Percentiles rank a stretch among this genome's conserved stretches.
Evolutionary conservation across 345 rosid genomes (phyloP).

Genomic region (Euphorbia lathyris): DNA sequence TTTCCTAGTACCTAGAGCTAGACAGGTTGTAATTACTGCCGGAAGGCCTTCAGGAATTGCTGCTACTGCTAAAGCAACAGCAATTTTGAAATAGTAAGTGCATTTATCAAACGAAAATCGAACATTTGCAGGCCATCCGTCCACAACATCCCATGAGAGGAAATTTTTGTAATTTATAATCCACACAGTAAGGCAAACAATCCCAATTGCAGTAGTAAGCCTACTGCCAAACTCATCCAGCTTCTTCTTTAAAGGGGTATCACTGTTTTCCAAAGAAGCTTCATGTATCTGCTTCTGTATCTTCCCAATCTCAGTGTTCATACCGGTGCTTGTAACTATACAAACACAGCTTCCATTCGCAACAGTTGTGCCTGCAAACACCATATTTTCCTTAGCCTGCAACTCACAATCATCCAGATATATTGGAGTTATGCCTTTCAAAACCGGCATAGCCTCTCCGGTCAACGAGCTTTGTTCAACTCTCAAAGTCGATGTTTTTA

Average conservation of each 20-base stretch:
- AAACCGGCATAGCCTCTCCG: slow-evolving; percentile 92
- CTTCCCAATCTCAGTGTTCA: slow-evolving; percentile 90
- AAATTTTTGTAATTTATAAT: slow-evolving; percentile 77
- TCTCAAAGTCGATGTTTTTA: slow-evolving; percentile 77
- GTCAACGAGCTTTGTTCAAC: slow-evolving; percentile 91
- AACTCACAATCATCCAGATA: slow-evolving; percentile 62
- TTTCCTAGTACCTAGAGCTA: slow-evolving; percentile 87
- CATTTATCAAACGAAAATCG: slow-evolving; percentile 81
- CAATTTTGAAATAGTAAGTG: slow-evolving; percentile 90
- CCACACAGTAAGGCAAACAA: slow-evolving; percentile 81
- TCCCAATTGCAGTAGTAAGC: slow-evolving; percentile 70
- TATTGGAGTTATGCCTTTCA: slow-evolving; percentile 56
- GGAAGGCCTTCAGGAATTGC: slow-evolving; percentile 98
- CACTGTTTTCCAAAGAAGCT: slow-evolving; percentile 78
- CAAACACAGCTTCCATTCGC: slow-evolving; percentile 81
- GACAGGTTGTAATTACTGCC: slow-evolving; percentile 85
- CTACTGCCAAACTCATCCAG: slow-evolving; percentile 80
- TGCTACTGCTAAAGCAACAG: slow-evolving; percentile 91
- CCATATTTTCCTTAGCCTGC: slow-evolving; percentile 87
- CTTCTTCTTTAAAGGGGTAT: slow-evolving; percentile 86
- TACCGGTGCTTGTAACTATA: slow-evolving; percentile 62
- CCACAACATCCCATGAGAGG: slow-evolving; percentile 65
- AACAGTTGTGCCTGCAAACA: slow-evolving; percentile 80
- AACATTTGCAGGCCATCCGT: slow-evolving; percentile 70
- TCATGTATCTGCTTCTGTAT: slow-evolving; percentile 87